Base-by-base conservation (phyloP, 805 yeast species). In the Candida ficus region DNA sequence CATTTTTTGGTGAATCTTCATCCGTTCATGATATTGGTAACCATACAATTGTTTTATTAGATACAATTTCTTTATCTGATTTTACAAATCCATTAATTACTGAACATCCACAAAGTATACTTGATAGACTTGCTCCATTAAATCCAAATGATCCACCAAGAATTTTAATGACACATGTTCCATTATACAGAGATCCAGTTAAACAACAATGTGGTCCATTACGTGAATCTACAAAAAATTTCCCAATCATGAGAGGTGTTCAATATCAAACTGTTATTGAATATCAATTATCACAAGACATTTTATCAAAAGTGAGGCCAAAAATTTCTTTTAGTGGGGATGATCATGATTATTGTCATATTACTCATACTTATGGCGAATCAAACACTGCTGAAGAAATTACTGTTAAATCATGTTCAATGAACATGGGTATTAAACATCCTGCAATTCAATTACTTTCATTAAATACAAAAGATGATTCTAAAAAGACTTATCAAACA, bases 301-400 rank as follows among this genome's bases (percentile, higher is more conserved):
- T 93, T 5, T 61, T 93, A 33, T 52, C 68, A 7, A 65, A 62
- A 9, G 58, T 91, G 1, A 63, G 72, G 34, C 99, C 99, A 0
- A 68, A 68, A 13, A 60, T 80, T 10, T 70, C 85, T 4, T 86
- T 89, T 55, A 78, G 95, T 6, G 99, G 99, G 1, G 99, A 93
- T 60, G 99, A 93, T 59, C 99, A 93, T 64, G 99, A 93, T 60
- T 89, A 87, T 52, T 93, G 99, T 60, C 87, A 84, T 48, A 72
- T 83, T 23, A 63, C 64, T 17, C 97, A 91, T 57, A 40, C 49
- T 3, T 58, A 54, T 40, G 47, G 47, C 0, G 59, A 56, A 1
- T 42, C 47, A 0, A 45, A 48, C 29, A 52, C 47, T 3, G 69
- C 77, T 3, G 81, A 80, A 38, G 99, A 93, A 58, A 78, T 83